Percentiles rank a stretch among this genome's conserved stretches.
These are phyloP conservation scores for Rhynchosporium secalis DNA, from an alignment of 2,329 filamentous ascomycete genomes.

Conservation along the genomic window DNA sequence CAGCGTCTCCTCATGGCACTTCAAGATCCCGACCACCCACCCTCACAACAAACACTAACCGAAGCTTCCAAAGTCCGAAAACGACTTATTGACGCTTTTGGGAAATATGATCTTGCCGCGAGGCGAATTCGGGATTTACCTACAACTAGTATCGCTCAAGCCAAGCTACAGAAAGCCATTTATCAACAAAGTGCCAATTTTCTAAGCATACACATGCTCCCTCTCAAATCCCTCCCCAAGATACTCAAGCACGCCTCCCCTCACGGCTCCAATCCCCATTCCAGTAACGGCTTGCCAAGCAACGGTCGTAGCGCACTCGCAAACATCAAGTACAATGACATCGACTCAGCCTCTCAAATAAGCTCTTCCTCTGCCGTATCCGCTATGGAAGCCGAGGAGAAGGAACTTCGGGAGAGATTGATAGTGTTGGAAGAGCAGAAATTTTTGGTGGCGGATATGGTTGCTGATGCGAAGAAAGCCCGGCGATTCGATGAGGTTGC, in stretches of 20 bases:
- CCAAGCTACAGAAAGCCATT: conserved; percentile 65
- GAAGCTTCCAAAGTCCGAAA: conserved; percentile 72
- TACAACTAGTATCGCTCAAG: conserved; percentile 62
- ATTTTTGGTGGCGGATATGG: conserved; percentile 71
- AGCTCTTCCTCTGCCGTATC: conserved; percentile 61
- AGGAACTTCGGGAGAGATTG: conserved; percentile 63
- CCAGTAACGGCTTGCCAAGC: conserved; percentile 40
- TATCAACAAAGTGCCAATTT: conserved; percentile 70
- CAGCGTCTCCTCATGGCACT: conserved; percentile 64
- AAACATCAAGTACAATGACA: conserved; percentile 58
- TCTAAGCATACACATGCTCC: conserved; percentile 73
- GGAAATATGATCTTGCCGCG: conserved; percentile 68
- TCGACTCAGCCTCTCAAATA: conserved; percentile 49
- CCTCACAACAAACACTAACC: conserved; percentile 53
- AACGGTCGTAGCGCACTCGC: conserved; percentile 48
- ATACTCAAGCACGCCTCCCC: conserved; percentile 62
- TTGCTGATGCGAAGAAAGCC: conserved; percentile 65
- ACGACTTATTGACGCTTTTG: conserved; percentile 69
- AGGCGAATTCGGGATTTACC: conserved; percentile 67
- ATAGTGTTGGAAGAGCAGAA: conserved; percentile 73
- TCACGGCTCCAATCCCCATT: conserved; percentile 48
- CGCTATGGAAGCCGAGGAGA: conserved; percentile 67
- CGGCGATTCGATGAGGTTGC: conserved; percentile 70
- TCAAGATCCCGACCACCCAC: conserved; percentile 61
- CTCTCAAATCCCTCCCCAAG: conserved; percentile 61